phyloP scores from a whole-genome alignment of 169 alveolate genomes.

The Plasmodium adleri region DNA sequence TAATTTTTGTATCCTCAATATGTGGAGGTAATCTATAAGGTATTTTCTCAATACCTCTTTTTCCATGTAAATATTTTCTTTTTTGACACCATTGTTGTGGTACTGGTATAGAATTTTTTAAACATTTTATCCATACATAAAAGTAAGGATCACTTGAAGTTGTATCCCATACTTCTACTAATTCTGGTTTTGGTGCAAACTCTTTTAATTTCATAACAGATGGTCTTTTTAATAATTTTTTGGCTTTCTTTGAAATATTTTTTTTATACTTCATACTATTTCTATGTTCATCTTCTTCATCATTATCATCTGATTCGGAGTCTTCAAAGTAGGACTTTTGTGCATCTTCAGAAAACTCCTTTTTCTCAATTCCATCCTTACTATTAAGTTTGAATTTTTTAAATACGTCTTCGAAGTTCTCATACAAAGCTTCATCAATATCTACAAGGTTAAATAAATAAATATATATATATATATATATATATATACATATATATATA shows the following conservation, averaged over 20 bases:
- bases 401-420: conserved; percentile 59
- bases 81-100: conserved; percentile 99
- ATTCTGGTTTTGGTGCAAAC: conserved; percentile 88
- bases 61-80: conserved; percentile 95
- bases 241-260: conserved; percentile 59
- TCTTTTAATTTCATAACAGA: conserved; percentile 78
- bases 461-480: not conserved
- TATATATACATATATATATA: not conserved
- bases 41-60: conserved; percentile 95
- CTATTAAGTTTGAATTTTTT: conserved; percentile 31
- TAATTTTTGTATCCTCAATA: conserved; percentile 92
- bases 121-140: conserved; percentile 94
- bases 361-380: conserved; percentile 38
- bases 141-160: conserved; percentile 97
- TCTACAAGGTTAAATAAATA: not conserved
- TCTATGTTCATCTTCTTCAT: conserved; percentile 10
- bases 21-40: conserved; percentile 96
- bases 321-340: conserved; percentile 14
- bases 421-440: conserved; percentile 13
- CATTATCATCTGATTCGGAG: conserved; percentile 34
- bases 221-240: conserved; percentile 72
- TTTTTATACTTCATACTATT: conserved; percentile 19
- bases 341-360: conserved; percentile 19
- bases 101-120: conserved; percentile 96
- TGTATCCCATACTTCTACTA: conserved; percentile 96